Evolutionary conservation across 1,284 basidiomycete species (phyloP).

Genomic region (Ganoderma leucocontextum): DNA sequence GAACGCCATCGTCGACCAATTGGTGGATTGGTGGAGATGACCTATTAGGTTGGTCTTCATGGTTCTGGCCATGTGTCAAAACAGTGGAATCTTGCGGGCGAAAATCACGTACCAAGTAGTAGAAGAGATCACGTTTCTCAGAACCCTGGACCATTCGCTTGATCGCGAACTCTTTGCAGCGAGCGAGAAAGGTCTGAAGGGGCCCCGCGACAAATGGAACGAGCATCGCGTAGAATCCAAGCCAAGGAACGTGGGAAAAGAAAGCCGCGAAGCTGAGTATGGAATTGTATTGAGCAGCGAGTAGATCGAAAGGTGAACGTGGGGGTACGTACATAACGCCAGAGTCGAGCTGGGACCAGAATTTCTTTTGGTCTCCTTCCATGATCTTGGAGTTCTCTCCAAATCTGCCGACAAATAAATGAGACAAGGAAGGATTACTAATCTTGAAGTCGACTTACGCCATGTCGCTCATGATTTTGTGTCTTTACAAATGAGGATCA

Average conservation of each 20-base stretch:
- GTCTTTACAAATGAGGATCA: background rate
- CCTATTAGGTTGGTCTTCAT: slow-evolving; percentile 54
- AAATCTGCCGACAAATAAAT: slow-evolving; percentile 51
- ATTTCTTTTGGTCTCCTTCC: slow-evolving; percentile 3
- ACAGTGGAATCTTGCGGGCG: slow-evolving; percentile 26
- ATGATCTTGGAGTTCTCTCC: slow-evolving; percentile 8
- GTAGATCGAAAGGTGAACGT: background rate
- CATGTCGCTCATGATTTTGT: slow-evolving; percentile 19
- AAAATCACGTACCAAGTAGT: slow-evolving; percentile 46
- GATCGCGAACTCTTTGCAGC: slow-evolving; percentile 11
- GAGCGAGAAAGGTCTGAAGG: slow-evolving; percentile 6
- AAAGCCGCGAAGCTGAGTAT: slow-evolving; percentile 2
- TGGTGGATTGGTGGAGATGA: slow-evolving; percentile 45
- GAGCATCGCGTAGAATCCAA: background rate
- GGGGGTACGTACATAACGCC: background rate
- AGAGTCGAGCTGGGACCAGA: background rate
- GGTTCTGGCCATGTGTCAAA: slow-evolving; percentile 47
- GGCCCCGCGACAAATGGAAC: background rate
- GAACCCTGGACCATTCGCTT: slow-evolving; percentile 36
- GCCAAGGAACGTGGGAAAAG: slow-evolving; percentile 11
- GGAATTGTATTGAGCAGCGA: background rate
- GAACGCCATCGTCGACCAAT: slow-evolving; percentile 53
- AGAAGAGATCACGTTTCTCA: slow-evolving; percentile 56
- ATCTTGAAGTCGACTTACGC: slow-evolving; percentile 9
- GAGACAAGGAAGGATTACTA: slow-evolving; percentile 44